Evolutionary conservation across 345 rosid genomes (phyloP), one percentile per base, ranked within the genome.

Genomic region (Heritiera fomes): DNA sequence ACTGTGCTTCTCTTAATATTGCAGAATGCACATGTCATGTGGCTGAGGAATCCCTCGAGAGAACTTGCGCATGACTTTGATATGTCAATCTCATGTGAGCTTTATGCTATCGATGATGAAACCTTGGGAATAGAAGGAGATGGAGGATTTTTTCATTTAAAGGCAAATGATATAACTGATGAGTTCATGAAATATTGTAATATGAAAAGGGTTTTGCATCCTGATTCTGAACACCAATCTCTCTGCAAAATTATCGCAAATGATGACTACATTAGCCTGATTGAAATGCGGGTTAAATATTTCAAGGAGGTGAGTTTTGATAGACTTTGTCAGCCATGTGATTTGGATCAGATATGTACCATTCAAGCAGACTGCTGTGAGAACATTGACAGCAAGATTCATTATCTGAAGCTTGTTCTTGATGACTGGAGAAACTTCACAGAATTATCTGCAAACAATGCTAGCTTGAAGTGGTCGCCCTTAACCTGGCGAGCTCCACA

Each of bases 21-120:
- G 76, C 84, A 88, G 94, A 90, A 89, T 70, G 87, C 85, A 53
- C 90, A 91, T 68, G 88, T 83, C 28, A 81, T 87, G 88, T 89
- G 92, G 94, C 32, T 91, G 15, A 84, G 86, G 80, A 87, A 90
- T 79, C 97, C 93, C 49, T 32, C 87, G 46, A 17, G 46, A 41
- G 77, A 52, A 3, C 59, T 89, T 7, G 1, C 59, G 43, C 15
- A 66, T 12, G 0, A 1, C 1, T 5, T 49, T 38, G 69, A 71
- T 43, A 0, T 91, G 28, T 73, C 86, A 52, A 75, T 81, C 59
- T 84, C 83, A 6, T 88, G 89, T n/a, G 75, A 82, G 72, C 74
- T 78, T 60, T 40, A 61, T 71, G 41, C 75, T 18, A 38, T 15
- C 32, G 69, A 75, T 49, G 10, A 3, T 58, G 41, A 55, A 59